Percentiles rank a stretch among this genome's conserved stretches.
phyloP scores from a whole-genome alignment of 257 asterid species.

The Nicotiana paniculata region DNA sequence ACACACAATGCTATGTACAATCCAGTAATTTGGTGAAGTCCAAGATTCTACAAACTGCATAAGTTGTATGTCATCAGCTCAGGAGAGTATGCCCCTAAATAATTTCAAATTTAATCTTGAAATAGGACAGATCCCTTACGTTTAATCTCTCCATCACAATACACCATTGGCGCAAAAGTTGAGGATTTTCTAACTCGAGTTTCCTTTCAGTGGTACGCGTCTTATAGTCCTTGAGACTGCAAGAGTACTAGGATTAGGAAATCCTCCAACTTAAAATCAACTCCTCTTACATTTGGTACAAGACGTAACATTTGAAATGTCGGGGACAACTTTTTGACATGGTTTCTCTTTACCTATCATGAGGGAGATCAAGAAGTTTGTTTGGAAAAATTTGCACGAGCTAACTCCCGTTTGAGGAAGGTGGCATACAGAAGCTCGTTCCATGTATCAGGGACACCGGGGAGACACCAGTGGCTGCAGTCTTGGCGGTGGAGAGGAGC shows the following conservation, averaged over 20 bases:
- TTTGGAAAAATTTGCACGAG: background rate
- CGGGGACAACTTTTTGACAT: background rate
- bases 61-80: background rate
- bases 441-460: constrained; percentile 18
- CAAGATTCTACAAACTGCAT: background rate
- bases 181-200: background rate
- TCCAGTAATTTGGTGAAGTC: background rate
- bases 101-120: background rate
- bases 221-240: background rate
- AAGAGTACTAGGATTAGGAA: background rate
- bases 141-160: background rate
- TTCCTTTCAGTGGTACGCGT: background rate
- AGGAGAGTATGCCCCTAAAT: background rate
- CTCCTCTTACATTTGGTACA: background rate
- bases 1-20: background rate
- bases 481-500: constrained; percentile 15
- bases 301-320: background rate
- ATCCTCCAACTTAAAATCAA: background rate
- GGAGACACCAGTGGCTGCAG: constrained; percentile 20
- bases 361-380: background rate
- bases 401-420: constrained; percentile 9
- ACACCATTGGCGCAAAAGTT: background rate
- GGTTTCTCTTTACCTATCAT: background rate
- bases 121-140: background rate
- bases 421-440: constrained; percentile 10